Evolutionary conservation across 345 rosid species (phyloP), one percentile per base, ranked within the genome.

Genomic region (Gossypium arboreum): DNA sequence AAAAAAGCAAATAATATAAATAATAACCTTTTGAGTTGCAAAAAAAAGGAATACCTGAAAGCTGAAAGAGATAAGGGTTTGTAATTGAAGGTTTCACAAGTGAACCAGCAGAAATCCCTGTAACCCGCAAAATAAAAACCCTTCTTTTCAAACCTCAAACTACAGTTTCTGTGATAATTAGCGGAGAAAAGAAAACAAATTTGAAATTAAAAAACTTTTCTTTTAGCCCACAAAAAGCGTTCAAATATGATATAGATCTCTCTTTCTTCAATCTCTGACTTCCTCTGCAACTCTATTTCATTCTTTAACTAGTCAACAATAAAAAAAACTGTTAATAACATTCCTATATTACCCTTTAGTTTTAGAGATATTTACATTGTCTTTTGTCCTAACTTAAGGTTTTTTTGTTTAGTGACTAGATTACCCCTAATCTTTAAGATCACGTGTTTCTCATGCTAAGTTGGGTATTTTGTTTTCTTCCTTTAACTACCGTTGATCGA

Each of bases 41-140:
- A 24, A 65, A 24, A 24, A 20, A 57, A 17, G 9, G 17, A n/a
- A 11, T 66, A 76, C 82, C 82, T 72, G 59, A 61, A 48, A 61
- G 48, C 58, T 62, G 56, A 61, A 61, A 73, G 69, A 61, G 27
- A 27, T 2, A 24, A 10, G 44, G 27, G 59, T 50, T 50, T 48
- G 12, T 50, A 56, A 18, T 47, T 4, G 24, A 22, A 58, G 56
- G 39, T 51, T 51, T 76, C 45, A 24, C 0, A 18, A 56, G 58
- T 62, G 72, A 71, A 75, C 6, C 43, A 75, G 39, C 70, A 65
- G 69, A 75, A 60, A 71, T 48, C 54, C 22, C 39, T 71, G 27
- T 2, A 24, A 43, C 67, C 70, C 0, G 47, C 41, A 5, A 34
- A 34, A 24, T 44, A 47, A 20, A 61, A 15, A 5, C 18, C 13